Conservation (phyloP, 768 basidiomycete species). For the Podaxis carcinomalis region DNA sequence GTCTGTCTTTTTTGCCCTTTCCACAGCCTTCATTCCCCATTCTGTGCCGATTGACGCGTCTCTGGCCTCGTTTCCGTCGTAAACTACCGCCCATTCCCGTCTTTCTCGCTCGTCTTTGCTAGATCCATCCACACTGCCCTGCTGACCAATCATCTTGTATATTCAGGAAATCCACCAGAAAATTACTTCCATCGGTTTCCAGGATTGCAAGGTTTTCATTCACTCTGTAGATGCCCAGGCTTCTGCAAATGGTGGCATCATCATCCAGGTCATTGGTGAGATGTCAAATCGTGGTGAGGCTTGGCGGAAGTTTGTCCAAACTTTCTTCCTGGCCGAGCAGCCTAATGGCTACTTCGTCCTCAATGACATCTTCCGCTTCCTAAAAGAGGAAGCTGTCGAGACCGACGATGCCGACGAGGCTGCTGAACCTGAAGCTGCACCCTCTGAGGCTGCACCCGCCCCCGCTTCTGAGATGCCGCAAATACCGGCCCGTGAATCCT, state of each 20-base stretch:
- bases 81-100: not conserved
- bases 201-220: slow-evolving; percentile 98
- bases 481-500: slow-evolving; percentile 24
- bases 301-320: slow-evolving; percentile 99
- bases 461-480: slow-evolving; percentile 22
- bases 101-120: not conserved
- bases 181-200: slow-evolving; percentile 89
- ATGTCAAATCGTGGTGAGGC: slow-evolving; percentile 90
- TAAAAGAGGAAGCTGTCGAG: slow-evolving; percentile 92
- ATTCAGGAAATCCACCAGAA: slow-evolving; percentile 92
- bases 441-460: slow-evolving; percentile 29
- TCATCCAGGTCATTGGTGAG: slow-evolving; percentile 99
- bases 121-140: not conserved
- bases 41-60: slow-evolving; percentile 1
- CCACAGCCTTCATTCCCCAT: not conserved
- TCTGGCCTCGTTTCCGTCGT: not conserved
- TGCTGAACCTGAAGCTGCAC: slow-evolving; percentile 29
- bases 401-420: slow-evolving; percentile 61
- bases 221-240: slow-evolving; percentile 98
- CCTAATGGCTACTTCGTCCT: slow-evolving; percentile 99
- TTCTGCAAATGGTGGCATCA: slow-evolving; percentile 91
- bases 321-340: slow-evolving; percentile 99
- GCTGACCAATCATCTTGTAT: slow-evolving; percentile 12
- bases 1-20: slow-evolving; percentile 38
- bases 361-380: slow-evolving; percentile 99